Percentiles rank a stretch among this genome's conserved stretches.
phyloP scores from a whole-genome alignment of 768 basidiomycete species.

The Russula sp. region DNA sequence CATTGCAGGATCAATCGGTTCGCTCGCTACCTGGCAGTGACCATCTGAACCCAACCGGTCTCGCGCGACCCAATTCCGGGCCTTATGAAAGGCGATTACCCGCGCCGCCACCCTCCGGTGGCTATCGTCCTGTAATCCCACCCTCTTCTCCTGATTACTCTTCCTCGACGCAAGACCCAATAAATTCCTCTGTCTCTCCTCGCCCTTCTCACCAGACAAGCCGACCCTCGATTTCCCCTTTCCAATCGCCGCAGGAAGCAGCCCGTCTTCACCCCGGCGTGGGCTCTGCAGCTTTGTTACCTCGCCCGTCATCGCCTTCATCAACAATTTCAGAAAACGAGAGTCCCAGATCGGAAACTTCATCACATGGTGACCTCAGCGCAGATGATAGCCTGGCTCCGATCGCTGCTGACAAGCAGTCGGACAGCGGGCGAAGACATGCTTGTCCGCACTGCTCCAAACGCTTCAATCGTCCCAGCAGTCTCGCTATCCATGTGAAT shows the following conservation, averaged over 20 bases:
- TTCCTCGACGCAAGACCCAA: not conserved
- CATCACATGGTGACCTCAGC: constrained; percentile 17
- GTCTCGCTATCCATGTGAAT: constrained; percentile 58
- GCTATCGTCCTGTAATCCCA: constrained; percentile 1
- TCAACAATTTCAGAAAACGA: constrained; percentile 22
- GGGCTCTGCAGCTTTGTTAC: not conserved
- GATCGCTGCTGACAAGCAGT: constrained; percentile 16
- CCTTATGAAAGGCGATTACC: constrained; percentile 9
- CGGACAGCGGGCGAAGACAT: constrained; percentile 29
- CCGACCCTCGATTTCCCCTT: constrained; percentile 5
- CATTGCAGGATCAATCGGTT: constrained; percentile 11
- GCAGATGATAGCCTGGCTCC: constrained; percentile 4
- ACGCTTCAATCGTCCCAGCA: constrained; percentile 64
- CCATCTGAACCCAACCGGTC: not conserved
- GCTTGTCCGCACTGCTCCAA: constrained; percentile 47
- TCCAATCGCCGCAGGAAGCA: constrained; percentile 11
- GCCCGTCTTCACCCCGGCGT: constrained; percentile 12
- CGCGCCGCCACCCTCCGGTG: constrained; percentile 8
- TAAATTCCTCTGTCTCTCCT: not conserved
- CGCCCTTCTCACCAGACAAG: constrained; percentile 4
- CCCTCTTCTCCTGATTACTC: constrained; percentile 1
- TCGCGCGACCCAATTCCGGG: constrained; percentile 8
- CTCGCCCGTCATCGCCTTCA: constrained; percentile 18
- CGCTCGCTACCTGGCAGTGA: constrained; percentile 5
- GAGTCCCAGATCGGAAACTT: constrained; percentile 15